Base-by-base conservation (phyloP, 208 protist species). In the Leishmania mexicana region DNA sequence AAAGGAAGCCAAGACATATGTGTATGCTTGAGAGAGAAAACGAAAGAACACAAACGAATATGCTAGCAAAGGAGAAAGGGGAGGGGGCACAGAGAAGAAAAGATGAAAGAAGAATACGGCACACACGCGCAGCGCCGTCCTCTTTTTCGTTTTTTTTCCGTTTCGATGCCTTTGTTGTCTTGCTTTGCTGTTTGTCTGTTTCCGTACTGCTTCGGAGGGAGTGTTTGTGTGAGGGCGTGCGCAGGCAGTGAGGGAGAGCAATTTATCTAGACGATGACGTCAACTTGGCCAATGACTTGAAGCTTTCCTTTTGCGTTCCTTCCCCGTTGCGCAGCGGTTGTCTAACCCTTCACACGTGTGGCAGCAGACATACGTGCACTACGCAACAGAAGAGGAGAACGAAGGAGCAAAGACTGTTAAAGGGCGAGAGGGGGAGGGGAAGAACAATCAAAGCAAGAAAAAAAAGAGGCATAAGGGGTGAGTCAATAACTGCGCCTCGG, bases 391-490 rank as follows among this genome's bases (percentile, higher is more conserved):
- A 49, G 38, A 72, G 24, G 67, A 53, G 8, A 78, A 78, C 15
- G 31, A 31, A 47, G 7, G 65, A 54, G 62, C 24, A 57, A 45
- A 57, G 35, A 24, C 15, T 62, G 24, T 15, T 75, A 40, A 73
- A 8, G 24, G 40, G 7, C 40, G 10, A 11, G 28, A 49, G 47
- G n/a, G 21, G 15, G 70, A 47, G 8, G 45, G 45, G 45, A 49
- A 49, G 45, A 49, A 49, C 7, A 81, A 53, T 28, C 45, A 75
- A 80, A 68, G 58, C 47, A 79, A 40, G 80, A 65, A 67, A 60
- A 73, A 75, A 65, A 79, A 75, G 57, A 73, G 54, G 51, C 31
- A 28, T 40, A 60, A 77, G 31, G 62, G 15, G 62, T 72, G 51
- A 35, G 40, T 54, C 65, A 51, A 77, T 24, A 31, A 68, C 10